phyloP scores from a whole-genome alignment of 2,329 filamentous ascomycete genomes.

The Diaporthe caulivora region DNA sequence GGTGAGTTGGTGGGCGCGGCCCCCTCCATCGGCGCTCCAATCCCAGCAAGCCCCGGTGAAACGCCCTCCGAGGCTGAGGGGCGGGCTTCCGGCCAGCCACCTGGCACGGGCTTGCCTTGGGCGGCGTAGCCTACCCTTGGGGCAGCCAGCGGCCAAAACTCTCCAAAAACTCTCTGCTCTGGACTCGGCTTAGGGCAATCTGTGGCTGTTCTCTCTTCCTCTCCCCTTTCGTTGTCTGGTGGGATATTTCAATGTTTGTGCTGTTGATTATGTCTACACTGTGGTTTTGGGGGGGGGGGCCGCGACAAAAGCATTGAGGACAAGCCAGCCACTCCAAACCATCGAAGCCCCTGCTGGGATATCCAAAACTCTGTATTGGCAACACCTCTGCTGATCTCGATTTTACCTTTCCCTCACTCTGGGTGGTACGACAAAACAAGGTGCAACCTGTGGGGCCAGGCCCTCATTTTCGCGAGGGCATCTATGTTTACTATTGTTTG shows the following conservation, averaged over 20 bases:
- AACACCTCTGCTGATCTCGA: background rate
- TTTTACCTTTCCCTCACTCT: background rate
- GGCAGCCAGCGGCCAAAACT: too few relatives aligned
- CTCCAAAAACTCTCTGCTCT: too few relatives aligned
- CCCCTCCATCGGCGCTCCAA: background rate
- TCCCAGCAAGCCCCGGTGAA: slow-evolving; percentile 36
- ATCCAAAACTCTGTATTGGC: background rate
- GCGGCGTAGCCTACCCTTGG: slow-evolving; percentile 1
- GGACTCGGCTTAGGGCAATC: too few relatives aligned
- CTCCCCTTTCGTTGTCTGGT: background rate
- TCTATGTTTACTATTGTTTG: background rate
- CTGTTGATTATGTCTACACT: background rate
- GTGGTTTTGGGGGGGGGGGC: background rate
- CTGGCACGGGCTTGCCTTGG: slow-evolving; percentile 15
- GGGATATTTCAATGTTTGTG: background rate
- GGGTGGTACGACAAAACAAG: slow-evolving; percentile 3
- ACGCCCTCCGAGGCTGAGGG: slow-evolving; percentile 35
- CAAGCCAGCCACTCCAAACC: background rate
- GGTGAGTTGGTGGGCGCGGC: too few relatives aligned
- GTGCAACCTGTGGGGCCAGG: slow-evolving; percentile 5
- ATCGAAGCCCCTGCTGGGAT: background rate
- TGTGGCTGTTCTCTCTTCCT: too few relatives aligned
- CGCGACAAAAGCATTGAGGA: background rate
- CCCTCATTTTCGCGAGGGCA: background rate
- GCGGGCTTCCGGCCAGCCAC: slow-evolving; percentile 35